Conservation (phyloP, 2,329 filamentous ascomycete species). For the Ascochyta lentis region DNA sequence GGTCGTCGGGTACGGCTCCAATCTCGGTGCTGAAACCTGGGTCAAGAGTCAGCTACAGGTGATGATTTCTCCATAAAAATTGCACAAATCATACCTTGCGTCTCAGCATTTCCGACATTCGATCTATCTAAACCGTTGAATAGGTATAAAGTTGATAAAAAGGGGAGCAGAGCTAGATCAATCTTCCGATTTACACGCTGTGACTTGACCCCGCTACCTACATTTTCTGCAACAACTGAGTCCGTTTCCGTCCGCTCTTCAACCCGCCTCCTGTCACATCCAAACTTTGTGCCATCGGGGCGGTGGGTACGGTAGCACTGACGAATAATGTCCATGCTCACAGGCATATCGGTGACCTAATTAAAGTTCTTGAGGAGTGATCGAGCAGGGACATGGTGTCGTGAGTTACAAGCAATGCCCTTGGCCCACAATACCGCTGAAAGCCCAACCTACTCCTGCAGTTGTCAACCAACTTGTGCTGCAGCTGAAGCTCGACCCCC, state of each 20-base stretch:
- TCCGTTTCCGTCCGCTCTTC: neutral
- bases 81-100: conserved; percentile 23
- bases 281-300: neutral
- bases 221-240: neutral
- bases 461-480: neutral
- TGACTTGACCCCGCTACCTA: neutral
- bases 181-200: conserved; percentile 8
- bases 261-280: neutral
- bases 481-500: neutral
- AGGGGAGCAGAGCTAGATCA: conserved; percentile 31
- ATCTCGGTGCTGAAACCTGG: conserved; percentile 33
- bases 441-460: neutral
- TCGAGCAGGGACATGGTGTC: neutral
- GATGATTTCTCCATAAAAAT: neutral
- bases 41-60: neutral
- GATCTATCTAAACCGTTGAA: conserved; percentile 34
- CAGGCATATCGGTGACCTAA: neutral
- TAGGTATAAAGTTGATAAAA: conserved; percentile 29
- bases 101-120: conserved; percentile 38
- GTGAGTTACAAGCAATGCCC: neutral
- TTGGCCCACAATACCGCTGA: neutral
- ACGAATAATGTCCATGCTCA: neutral
- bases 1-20: conserved; percentile 27
- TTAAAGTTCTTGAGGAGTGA: neutral
- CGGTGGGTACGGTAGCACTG: neutral